Evolutionary conservation across 768 basidiomycete genomes (phyloP).

Genomic region (Mycena kentingensis): DNA sequence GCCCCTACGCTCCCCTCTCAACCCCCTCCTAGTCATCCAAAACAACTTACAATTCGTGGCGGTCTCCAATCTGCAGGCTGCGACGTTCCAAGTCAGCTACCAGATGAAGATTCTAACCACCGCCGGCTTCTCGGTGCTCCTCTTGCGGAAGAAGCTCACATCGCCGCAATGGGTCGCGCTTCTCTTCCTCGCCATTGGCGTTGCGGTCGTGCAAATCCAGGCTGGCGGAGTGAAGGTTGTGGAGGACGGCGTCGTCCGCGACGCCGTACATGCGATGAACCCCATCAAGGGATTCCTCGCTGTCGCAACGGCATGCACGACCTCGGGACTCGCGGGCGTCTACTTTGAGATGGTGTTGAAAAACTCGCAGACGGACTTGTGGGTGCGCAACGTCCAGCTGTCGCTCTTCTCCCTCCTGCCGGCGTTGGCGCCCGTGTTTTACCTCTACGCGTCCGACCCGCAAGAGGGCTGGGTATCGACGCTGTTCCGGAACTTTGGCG

Average conservation of each 20-base stretch:
- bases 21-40: slow-evolving; percentile 71
- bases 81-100: slow-evolving; percentile 95
- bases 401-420: slow-evolving; percentile 93
- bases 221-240: slow-evolving; percentile 36
- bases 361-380: slow-evolving; percentile 84
- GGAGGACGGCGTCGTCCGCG: slow-evolving; percentile 47
- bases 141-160: slow-evolving; percentile 76
- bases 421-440: slow-evolving; percentile 77
- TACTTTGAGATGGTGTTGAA: slow-evolving; percentile 99
- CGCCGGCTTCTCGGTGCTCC: slow-evolving; percentile 81
- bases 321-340: slow-evolving; percentile 93
- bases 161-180: slow-evolving; percentile 83
- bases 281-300: slow-evolving; percentile 86
- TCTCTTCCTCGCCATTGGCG: slow-evolving; percentile 82
- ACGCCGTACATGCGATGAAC: slow-evolving; percentile 74
- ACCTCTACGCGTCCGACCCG: slow-evolving; percentile 43
- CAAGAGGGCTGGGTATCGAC: slow-evolving; percentile 44
- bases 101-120: slow-evolving; percentile 98
- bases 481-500: slow-evolving; percentile 84
- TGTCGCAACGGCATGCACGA: slow-evolving; percentile 89
- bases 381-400: slow-evolving; percentile 96
- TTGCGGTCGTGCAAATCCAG: slow-evolving; percentile 88
- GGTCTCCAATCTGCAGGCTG: slow-evolving; percentile 89
- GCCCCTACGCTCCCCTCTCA: not conserved
- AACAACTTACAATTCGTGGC: slow-evolving; percentile 96